Evolutionary conservation across 768 basidiomycete genomes (phyloP).

Genomic region (Hirschioporus abietinus): DNA sequence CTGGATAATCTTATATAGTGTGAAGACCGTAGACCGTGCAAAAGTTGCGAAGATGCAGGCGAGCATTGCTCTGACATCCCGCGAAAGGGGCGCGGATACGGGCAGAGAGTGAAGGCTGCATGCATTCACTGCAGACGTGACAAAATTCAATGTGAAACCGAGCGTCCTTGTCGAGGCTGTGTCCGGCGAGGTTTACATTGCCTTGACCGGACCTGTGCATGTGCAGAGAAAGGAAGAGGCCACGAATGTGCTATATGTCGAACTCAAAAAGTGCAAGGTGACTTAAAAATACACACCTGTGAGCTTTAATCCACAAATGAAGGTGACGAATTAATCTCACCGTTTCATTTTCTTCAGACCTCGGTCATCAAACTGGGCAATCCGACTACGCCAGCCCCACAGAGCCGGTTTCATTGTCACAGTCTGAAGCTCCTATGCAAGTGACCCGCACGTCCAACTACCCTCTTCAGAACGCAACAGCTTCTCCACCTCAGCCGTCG

Average conservation of each 20-base stretch:
- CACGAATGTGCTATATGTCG: slow-evolving; percentile 30
- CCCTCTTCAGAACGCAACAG: neutral
- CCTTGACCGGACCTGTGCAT: slow-evolving; percentile 43
- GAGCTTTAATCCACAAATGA: neutral
- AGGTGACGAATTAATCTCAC: neutral
- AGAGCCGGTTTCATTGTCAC: neutral
- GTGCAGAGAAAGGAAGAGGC: slow-evolving; percentile 38
- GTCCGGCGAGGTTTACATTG: slow-evolving; percentile 47
- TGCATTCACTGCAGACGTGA: slow-evolving; percentile 41
- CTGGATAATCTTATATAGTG: slow-evolving; percentile 22
- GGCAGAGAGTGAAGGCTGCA: slow-evolving; percentile 51
- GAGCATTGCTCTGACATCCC: slow-evolving; percentile 45
- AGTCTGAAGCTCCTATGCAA: neutral
- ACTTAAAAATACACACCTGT: neutral
- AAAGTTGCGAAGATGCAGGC: slow-evolving; percentile 40
- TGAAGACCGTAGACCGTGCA: slow-evolving; percentile 55
- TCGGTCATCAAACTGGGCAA: neutral
- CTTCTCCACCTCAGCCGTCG: neutral
- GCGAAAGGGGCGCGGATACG: slow-evolving; percentile 49
- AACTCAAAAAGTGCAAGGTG: neutral
- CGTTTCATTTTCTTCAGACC: neutral
- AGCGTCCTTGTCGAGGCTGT: slow-evolving; percentile 47
- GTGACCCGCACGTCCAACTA: neutral
- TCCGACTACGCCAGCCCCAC: too few relatives aligned
- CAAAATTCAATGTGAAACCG: slow-evolving; percentile 51